Evolutionary conservation across 1,284 basidiomycete species (phyloP).

Genomic region (Hypsizygus ulmarius): DNA sequence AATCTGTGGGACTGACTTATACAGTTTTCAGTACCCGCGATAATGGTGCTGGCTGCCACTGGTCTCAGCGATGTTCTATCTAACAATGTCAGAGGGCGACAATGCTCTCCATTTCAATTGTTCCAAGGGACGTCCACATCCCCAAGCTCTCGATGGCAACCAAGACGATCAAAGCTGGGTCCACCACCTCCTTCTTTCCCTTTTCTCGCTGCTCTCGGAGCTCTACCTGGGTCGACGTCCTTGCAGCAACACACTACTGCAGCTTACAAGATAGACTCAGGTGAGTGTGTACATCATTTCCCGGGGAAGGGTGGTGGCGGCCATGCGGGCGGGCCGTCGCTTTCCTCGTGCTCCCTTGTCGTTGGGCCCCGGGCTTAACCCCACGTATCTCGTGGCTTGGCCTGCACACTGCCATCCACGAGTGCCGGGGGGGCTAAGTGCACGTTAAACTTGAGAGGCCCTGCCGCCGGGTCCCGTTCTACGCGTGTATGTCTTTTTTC

Average conservation of each 20-base stretch:
- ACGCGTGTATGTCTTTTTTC: neutral
- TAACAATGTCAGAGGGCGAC: too few relatives aligned
- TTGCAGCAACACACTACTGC: neutral
- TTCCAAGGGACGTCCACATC: too few relatives aligned
- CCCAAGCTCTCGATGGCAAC: too few relatives aligned
- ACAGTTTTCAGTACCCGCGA: too few relatives aligned
- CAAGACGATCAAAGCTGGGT: too few relatives aligned
- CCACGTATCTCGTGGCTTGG: neutral
- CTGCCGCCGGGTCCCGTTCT: neutral
- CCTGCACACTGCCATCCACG: neutral
- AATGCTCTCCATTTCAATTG: too few relatives aligned
- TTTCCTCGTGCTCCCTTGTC: constrained; percentile 14
- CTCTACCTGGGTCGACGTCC: neutral
- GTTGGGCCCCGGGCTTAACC: constrained; percentile 9
- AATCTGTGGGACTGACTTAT: too few relatives aligned
- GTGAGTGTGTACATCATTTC: neutral
- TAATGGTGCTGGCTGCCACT: too few relatives aligned
- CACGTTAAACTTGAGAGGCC: neutral
- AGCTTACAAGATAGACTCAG: neutral
- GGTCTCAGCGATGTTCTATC: too few relatives aligned
- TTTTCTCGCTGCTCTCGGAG: too few relatives aligned
- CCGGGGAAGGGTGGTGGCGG: constrained; percentile 4
- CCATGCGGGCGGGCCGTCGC: neutral
- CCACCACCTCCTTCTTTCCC: too few relatives aligned
- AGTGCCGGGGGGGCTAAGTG: neutral